Evolutionary conservation across 345 rosid species (phyloP).

Genomic region (Hibiscus trionum): DNA sequence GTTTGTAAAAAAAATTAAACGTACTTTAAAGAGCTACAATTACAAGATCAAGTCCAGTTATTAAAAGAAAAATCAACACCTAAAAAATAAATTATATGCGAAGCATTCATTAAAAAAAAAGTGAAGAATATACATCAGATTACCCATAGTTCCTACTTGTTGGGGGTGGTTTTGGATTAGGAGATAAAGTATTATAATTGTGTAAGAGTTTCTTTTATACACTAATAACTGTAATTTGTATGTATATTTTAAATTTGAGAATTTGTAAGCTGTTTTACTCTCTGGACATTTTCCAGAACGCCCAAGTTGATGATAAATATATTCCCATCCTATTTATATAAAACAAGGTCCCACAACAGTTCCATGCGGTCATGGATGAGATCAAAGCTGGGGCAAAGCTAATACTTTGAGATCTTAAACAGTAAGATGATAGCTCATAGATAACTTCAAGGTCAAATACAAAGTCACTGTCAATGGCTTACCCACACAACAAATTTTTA

Average conservation of each 20-base stretch:
- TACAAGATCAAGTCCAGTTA: neutral
- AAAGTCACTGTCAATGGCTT: slow-evolving; percentile 26
- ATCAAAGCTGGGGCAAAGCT: neutral
- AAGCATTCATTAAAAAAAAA: neutral
- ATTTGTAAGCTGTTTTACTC: neutral
- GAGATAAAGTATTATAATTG: neutral
- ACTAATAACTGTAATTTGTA: no score
- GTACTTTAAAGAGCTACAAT: no score
- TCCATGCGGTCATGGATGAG: neutral
- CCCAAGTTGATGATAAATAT: slow-evolving; percentile 18
- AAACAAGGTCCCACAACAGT: slow-evolving; percentile 14
- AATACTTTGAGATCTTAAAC: neutral
- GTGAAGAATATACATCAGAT: no score
- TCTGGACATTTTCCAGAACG: neutral
- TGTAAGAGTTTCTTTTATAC: no score
- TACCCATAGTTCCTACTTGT: no score
- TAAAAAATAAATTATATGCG: neutral
- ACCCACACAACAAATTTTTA: neutral
- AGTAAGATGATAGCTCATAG: slow-evolving; percentile 13
- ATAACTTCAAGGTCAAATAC: slow-evolving; percentile 38
- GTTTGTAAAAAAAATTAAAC: no score
- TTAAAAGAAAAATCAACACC: neutral
- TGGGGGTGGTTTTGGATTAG: neutral
- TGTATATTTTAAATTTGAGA: neutral
- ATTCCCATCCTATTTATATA: neutral